Conservation (phyloP, 1,139 yeast species). For the Scheffersomyces cryptocercus region DNA sequence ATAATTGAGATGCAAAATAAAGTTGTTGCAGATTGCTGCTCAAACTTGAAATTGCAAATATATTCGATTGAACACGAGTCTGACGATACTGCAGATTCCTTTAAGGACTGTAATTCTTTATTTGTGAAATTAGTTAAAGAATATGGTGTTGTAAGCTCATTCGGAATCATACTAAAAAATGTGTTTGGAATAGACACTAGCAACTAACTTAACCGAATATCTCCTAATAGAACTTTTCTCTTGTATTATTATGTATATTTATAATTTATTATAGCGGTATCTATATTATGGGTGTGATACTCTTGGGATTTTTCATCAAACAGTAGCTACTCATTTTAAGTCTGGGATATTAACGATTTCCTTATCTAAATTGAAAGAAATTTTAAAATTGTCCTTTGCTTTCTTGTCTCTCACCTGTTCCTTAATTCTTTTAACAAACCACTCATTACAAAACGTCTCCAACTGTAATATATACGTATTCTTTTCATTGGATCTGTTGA, state of each 20-base stretch:
- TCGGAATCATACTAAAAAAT: slow-evolving; percentile 23
- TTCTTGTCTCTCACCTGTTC: background rate
- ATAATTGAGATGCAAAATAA: slow-evolving; percentile 23
- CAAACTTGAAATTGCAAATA: slow-evolving; percentile 15
- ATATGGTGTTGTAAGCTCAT: slow-evolving; percentile 28
- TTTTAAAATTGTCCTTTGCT: slow-evolving; percentile 1
- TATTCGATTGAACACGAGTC: slow-evolving; percentile 7
- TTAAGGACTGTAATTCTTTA: slow-evolving; percentile 9
- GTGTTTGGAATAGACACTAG: slow-evolving; percentile 16
- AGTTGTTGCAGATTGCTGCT: slow-evolving; percentile 29
- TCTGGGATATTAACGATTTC: slow-evolving; percentile 16
- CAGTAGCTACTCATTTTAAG: background rate
- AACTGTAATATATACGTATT: slow-evolving; percentile 29
- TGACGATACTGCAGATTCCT: slow-evolving; percentile 4
- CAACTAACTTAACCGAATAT: too few relatives aligned
- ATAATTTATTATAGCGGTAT: too few relatives aligned
- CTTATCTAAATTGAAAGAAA: slow-evolving; percentile 29
- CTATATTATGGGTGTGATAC: background rate
- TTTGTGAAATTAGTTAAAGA: slow-evolving; percentile 22
- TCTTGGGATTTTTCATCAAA: background rate
- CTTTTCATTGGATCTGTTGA: slow-evolving; percentile 34
- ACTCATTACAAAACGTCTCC: slow-evolving; percentile 27
- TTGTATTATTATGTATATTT: too few relatives aligned
- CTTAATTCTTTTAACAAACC: slow-evolving; percentile 18
- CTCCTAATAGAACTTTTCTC: too few relatives aligned